A percentile compares a stretch with the other conserved stretches of the same genome.
Conservation (phyloP, 306 rosid genomes). For the Inga laurina region DNA sequence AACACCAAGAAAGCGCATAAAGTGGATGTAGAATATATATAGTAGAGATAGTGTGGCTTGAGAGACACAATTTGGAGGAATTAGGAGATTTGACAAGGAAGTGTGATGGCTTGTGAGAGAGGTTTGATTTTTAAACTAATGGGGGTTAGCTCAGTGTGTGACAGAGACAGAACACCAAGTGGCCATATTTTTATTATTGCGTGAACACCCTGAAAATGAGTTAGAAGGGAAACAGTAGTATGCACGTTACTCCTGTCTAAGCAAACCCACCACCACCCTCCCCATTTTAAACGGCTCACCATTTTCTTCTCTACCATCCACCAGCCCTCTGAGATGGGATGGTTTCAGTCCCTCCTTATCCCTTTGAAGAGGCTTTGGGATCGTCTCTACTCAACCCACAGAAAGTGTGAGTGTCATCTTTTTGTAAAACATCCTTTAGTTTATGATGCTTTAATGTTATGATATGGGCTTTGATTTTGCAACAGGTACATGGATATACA, state of each 20-base stretch:
- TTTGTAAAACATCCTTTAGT: background rate
- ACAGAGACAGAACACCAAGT: conserved; percentile 28
- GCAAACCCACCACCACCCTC: conserved; percentile 29
- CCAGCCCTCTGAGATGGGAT: conserved; percentile 51
- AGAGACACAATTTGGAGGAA: conserved; percentile 10
- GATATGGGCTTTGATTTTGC: background rate
- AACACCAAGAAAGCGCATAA: background rate
- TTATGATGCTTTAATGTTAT: background rate
- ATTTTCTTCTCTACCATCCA: conserved; percentile 30
- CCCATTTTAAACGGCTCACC: conserved; percentile 19
- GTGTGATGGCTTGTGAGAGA: conserved; percentile 14
- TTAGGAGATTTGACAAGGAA: background rate
- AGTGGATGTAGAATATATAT: background rate
- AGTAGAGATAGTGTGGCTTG: background rate
- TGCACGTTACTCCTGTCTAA: conserved; percentile 40
- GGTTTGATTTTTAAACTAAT: conserved; percentile 6
- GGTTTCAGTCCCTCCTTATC: conserved; percentile 58
- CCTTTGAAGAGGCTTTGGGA: conserved; percentile 75
- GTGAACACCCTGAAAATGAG: conserved; percentile 43
- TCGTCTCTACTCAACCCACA: conserved; percentile 56
- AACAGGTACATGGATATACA: conserved; percentile 65
- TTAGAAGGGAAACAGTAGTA: conserved; percentile 32
- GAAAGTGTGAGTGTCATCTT: conserved; percentile 38
- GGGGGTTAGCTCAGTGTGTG: background rate
- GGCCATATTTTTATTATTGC: conserved; percentile 45